Conservation (phyloP, 441 rosid genomes). For the Mallotus japonicus region DNA sequence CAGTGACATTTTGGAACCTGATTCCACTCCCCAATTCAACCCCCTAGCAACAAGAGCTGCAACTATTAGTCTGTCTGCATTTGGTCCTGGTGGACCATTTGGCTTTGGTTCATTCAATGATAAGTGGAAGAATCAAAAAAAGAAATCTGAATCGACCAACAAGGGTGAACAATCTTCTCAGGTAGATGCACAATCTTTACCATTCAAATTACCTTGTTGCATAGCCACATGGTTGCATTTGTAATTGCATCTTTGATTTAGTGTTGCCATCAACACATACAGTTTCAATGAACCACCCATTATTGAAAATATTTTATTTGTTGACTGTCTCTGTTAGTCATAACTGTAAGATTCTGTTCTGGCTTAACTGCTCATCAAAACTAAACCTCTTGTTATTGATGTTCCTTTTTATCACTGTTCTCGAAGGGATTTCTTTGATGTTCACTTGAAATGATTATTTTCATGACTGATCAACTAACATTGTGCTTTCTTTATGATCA, state of each 20-base stretch:
- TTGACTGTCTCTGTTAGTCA: too few species aligned
- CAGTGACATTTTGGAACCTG: constrained; percentile 27
- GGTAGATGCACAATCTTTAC: constrained; percentile 33
- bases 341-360: too few species aligned
- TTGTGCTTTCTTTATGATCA: constrained; percentile 5
- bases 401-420: too few species aligned
- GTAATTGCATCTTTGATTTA: neutral
- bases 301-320: too few species aligned
- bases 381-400: too few species aligned
- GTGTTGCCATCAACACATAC: too few species aligned
- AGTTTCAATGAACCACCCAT: too few species aligned
- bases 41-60: constrained; percentile 57
- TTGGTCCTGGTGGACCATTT: constrained; percentile 64
- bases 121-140: constrained; percentile 47
- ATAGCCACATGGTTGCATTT: neutral
- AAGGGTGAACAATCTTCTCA: constrained; percentile 42
- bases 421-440: too few species aligned
- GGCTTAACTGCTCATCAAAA: too few species aligned
- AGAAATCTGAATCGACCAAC: constrained; percentile 41
- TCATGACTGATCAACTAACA: too few species aligned
- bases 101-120: constrained; percentile 53
- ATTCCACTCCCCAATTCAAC: constrained; percentile 46
- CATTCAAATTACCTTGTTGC: neutral
- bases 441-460: too few species aligned
- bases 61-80: constrained; percentile 60